Evolutionary conservation across 192 early-diverging fungal species (phyloP).

Genomic region (Mortierella antarctica): DNA sequence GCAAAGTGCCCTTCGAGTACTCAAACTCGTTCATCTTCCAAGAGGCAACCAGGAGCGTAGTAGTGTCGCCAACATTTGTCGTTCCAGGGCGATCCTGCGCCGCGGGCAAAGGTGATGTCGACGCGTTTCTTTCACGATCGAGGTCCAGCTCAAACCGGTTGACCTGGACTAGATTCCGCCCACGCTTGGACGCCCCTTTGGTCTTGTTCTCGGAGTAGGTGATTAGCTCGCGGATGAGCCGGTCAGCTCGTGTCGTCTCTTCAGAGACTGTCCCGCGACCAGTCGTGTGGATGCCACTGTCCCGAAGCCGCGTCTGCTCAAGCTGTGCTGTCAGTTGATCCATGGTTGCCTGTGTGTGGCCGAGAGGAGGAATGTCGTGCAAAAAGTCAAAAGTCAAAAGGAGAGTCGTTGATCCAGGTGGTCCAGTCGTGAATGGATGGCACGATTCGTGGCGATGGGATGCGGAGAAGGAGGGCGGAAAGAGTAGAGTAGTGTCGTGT

Average conservation of each 20-base stretch:
- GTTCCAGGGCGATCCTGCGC: background rate
- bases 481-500: too few species aligned
- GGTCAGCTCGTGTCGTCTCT: conserved; percentile 17
- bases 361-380: background rate
- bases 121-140: background rate
- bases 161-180: conserved; percentile 38
- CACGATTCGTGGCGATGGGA: too few species aligned
- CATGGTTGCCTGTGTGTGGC: background rate
- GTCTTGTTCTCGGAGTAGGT: conserved; percentile 21
- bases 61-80: background rate
- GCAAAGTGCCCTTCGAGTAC: conserved; percentile 76
- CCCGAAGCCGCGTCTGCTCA: conserved; percentile 7
- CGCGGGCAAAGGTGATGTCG: background rate
- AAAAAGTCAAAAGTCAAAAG: background rate
- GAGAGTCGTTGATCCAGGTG: too few species aligned
- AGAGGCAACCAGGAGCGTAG: conserved; percentile 25
- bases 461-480: too few species aligned
- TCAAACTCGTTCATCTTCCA: conserved; percentile 79
- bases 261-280: background rate
- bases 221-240: conserved; percentile 22
- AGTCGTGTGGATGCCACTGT: background rate
- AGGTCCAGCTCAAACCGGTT: conserved; percentile 27
- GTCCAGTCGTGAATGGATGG: too few species aligned
- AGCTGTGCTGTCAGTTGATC: conserved; percentile 3
- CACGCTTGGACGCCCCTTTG: background rate